Percentiles rank a stretch among this genome's conserved stretches.
These are phyloP conservation scores for Ampelomyces quisqualis DNA, from an alignment of 2,329 filamentous ascomycete genomes.

Conservation along the genomic window DNA sequence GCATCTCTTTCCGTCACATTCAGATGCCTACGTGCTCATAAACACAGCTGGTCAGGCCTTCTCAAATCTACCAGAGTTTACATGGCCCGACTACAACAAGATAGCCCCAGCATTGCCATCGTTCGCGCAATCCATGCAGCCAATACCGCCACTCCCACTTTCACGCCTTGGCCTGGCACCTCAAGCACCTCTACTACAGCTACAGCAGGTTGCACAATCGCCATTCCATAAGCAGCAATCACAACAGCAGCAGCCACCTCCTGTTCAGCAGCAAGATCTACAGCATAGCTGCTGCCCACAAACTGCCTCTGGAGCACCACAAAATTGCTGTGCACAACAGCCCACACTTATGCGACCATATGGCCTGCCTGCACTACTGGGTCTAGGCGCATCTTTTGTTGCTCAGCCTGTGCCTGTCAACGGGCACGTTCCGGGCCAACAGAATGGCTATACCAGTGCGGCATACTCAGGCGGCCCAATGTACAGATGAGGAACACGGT, in stretches of 20 bases:
- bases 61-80: constrained; percentile 36
- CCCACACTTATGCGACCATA: constrained; percentile 3
- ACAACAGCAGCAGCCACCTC: constrained; percentile 2
- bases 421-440: neutral
- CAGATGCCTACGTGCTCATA: constrained; percentile 31
- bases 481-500: constrained; percentile 2
- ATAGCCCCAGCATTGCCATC: constrained; percentile 27
- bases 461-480: neutral
- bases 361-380: neutral
- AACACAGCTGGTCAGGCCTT: constrained; percentile 32
- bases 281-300: constrained; percentile 7
- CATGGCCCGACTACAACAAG: constrained; percentile 37
- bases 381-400: neutral
- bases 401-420: neutral
- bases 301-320: neutral
- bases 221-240: constrained; percentile 1
- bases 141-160: constrained; percentile 30
- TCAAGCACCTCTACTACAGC: neutral
- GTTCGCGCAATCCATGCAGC: constrained; percentile 20
- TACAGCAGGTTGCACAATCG: neutral
- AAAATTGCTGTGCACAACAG: constrained; percentile 10
- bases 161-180: neutral
- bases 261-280: constrained; percentile 1
- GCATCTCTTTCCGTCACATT: constrained; percentile 30
- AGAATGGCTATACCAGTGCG: constrained; percentile 1